Base-by-base conservation (phyloP, 108 stramenopile genomes). In the Nitzschia sp. region DNA sequence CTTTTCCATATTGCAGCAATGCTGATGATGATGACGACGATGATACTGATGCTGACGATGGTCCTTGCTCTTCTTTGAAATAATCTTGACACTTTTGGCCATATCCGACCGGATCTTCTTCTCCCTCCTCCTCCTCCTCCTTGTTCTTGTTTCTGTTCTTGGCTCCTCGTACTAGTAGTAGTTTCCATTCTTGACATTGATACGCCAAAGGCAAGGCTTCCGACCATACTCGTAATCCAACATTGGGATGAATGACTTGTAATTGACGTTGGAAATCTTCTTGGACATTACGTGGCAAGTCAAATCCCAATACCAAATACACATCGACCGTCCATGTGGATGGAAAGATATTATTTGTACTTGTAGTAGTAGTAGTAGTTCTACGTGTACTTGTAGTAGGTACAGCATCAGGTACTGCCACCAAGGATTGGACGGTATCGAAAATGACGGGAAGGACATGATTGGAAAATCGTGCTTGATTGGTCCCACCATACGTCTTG, bases 251-350 rank as follows among this genome's bases (percentile, higher is more conserved):
- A 33, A 21, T 6, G 89, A 13, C 38, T 41, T 41, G 88, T 21
- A 90, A 46, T 30, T 71, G 71, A 15, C 74, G 65, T 54, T 58
- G 67, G 47, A 93, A 69, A 31, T 86, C 62, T 26, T 63, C 45
- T 4, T 71, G 16, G 55, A 84, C 65, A 33, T 84, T 74, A 0
- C 68, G 59, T 22, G 34, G 52, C 50, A 91, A 41, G 11, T 52
- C 61, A 44, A 69, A 85, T 48, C 76, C 75, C 5, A 58, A 68
- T 2, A 92, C 47, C 0, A 92, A 46, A 61, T 72, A 92, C 28
- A 92, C 72, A 68, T 92, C 90, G 0, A 92, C 90, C 9, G 81
- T 57, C 58, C 79, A 92, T 8, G 81, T 83, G 13, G 22, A 52
- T 11, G 41, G 17, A 5, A 90, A 58, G 85, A 92, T 92, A 62